Conservation (phyloP, 805 yeast genomes). For the Wickerhamomyces sydowiorum region DNA sequence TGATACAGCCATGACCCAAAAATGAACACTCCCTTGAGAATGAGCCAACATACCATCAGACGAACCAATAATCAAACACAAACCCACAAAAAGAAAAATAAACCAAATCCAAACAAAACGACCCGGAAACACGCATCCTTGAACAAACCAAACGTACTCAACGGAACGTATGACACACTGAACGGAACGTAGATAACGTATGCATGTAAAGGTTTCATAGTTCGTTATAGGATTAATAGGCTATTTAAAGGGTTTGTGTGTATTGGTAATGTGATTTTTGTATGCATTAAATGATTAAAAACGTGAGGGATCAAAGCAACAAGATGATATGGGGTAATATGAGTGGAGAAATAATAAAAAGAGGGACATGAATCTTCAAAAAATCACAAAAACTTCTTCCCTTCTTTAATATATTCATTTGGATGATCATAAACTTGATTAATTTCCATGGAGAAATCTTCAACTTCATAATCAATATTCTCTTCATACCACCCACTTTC, state of each 20-base stretch:
- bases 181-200: not conserved
- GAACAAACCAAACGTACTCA: not conserved
- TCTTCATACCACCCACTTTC: conserved; percentile 57
- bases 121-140: not conserved
- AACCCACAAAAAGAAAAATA: not conserved
- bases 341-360: not conserved
- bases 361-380: not conserved
- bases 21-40: not conserved
- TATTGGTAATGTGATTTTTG: not conserved
- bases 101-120: not conserved
- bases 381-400: not conserved
- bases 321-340: not conserved
- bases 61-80: not conserved
- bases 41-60: not conserved
- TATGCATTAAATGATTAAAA: not conserved
- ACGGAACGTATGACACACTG: not conserved
- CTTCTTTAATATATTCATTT: conserved; percentile 1
- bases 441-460: not conserved
- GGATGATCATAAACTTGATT: not conserved
- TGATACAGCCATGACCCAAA: too few species aligned
- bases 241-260: not conserved
- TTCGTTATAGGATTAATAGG: not conserved
- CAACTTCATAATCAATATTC: not conserved
- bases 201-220: not conserved
- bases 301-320: not conserved